Conservation (phyloP, 176 grass and related monocot genomes). For the Poa annua region DNA sequence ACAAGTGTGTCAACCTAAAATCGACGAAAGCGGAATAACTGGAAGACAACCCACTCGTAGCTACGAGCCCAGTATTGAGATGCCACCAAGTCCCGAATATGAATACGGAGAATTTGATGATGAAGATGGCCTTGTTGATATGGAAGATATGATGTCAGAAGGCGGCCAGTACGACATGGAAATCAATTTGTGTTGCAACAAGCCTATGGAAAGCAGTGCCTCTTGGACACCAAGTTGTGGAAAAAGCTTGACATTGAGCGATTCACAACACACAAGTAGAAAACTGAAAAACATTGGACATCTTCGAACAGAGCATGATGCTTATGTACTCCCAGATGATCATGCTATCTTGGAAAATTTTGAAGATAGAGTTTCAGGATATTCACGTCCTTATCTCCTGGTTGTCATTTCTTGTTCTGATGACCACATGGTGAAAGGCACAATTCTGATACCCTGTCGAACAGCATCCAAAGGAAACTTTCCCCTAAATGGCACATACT, state of each 20-base stretch:
- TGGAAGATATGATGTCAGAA: slow-evolving; percentile 48
- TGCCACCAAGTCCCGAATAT: slow-evolving; percentile 51
- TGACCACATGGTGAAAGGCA: slow-evolving; percentile 35
- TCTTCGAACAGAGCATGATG: slow-evolving; percentile 49
- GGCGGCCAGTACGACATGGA: slow-evolving; percentile 33
- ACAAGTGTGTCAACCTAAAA: slow-evolving; percentile 9
- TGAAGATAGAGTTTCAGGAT: slow-evolving; percentile 60
- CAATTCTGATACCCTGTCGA: slow-evolving; percentile 76
- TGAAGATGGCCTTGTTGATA: slow-evolving; percentile 43
- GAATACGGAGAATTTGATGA: slow-evolving; percentile 37
- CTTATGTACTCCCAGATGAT: slow-evolving; percentile 74
- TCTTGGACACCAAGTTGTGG: slow-evolving; percentile 42
- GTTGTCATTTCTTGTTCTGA: slow-evolving; percentile 42
- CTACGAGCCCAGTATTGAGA: slow-evolving; percentile 49
- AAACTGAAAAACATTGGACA: slow-evolving; percentile 40
- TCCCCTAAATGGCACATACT: slow-evolving; percentile 94
- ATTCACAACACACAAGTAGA: slow-evolving; percentile 8
- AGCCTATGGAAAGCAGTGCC: slow-evolving; percentile 17
- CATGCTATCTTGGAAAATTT: slow-evolving; percentile 62
- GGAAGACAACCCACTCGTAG: slow-evolving; percentile 2
- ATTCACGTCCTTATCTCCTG: slow-evolving; percentile 70
- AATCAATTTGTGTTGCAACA: slow-evolving; percentile 49
- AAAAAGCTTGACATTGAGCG: slow-evolving; percentile 37
- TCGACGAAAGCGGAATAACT: slow-evolving; percentile 18
- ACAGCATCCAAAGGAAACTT: slow-evolving; percentile 83